phyloP scores from a whole-genome alignment of 2,329 filamentous ascomycete genomes.

The Monosporascus ibericus region DNA sequence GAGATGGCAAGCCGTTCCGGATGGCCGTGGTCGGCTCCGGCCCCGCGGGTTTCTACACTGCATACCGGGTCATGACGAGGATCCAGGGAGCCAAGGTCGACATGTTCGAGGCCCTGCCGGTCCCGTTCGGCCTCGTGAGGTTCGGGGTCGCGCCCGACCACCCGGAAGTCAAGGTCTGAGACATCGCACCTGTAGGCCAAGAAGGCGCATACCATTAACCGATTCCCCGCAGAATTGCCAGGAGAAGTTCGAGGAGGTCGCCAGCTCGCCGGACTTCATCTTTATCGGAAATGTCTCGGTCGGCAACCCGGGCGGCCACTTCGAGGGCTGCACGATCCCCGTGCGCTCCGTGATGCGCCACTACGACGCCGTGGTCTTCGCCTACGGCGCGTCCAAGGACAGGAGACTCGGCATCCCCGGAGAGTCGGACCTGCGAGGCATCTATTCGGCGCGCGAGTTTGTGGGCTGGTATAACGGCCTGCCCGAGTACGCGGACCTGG shows the following conservation, averaged over 20 bases:
- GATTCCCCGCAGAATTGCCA: conserved; percentile 68
- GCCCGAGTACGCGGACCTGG: conserved; percentile 68
- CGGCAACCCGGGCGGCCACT: conserved; percentile 44
- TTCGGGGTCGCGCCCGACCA: conserved; percentile 98
- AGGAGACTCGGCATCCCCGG: conserved; percentile 72
- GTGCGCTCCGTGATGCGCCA: conserved; percentile 66
- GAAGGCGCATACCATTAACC: too few relatives aligned
- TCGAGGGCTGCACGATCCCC: conserved; percentile 49
- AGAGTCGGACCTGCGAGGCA: conserved; percentile 63
- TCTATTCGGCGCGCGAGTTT: conserved; percentile 86
- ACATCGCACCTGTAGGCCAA: too few relatives aligned
- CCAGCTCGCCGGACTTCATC: conserved; percentile 72
- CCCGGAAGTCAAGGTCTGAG: conserved; percentile 83
- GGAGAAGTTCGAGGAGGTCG: conserved; percentile 87
- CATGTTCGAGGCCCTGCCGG: conserved; percentile 93
- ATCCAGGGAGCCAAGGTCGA: conserved; percentile 69
- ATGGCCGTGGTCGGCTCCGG: conserved; percentile 90
- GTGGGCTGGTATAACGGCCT: conserved; percentile 98
- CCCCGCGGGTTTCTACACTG: conserved; percentile 92
- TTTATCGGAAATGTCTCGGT: conserved; percentile 88
- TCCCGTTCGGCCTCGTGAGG: conserved; percentile 85
- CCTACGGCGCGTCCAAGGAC: conserved; percentile 87
- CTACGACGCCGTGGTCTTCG: conserved; percentile 88
- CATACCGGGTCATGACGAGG: conserved; percentile 75
- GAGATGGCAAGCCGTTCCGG: conserved; percentile 53